These are phyloP conservation scores for Penicillium taxi DNA, from an alignment of 495 filamentous ascomycete species.

Conservation along the genomic window DNA sequence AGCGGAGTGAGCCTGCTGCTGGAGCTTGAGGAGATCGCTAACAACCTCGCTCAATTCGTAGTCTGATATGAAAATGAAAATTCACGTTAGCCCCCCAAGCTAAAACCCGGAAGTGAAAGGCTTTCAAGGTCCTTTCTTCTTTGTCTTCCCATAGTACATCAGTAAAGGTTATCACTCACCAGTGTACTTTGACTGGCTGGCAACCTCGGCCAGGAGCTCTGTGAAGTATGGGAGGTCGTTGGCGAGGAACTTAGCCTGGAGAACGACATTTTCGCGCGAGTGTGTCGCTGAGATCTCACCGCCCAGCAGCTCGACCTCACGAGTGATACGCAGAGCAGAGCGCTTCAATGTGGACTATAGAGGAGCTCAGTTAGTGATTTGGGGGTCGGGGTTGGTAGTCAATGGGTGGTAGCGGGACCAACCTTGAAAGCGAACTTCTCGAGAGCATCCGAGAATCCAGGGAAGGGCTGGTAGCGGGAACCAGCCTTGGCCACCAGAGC, in stretches of 20 bases:
- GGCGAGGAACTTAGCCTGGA: constrained; percentile 88
- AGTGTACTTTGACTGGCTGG: constrained; percentile 75
- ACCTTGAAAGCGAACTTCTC: constrained; percentile 97
- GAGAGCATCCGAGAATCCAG: constrained; percentile 82
- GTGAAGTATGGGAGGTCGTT: constrained; percentile 96
- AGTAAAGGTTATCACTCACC: constrained; percentile 49
- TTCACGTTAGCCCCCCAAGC: constrained; percentile 8
- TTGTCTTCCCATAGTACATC: not conserved
- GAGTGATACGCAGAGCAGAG: constrained; percentile 80
- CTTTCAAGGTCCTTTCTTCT: not conserved
- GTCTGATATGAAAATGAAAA: constrained; percentile 40
- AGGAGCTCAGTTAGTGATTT: constrained; percentile 10
- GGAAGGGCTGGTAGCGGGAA: constrained; percentile 79
- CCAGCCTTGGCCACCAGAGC: constrained; percentile 89
- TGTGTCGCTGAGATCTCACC: constrained; percentile 76
- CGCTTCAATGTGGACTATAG: constrained; percentile 74
- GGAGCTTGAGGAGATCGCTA: constrained; percentile 57
- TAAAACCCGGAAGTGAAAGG: not conserved
- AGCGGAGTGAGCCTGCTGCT: constrained; percentile 58
- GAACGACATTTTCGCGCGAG: constrained; percentile 83
- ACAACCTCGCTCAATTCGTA: constrained; percentile 87
- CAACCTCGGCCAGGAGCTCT: constrained; percentile 88
- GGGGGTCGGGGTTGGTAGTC: constrained; percentile 1
- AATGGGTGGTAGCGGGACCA: constrained; percentile 31
- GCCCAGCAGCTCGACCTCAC: constrained; percentile 91